Evolutionary conservation across 805 yeast genomes (phyloP).

Genomic region (Jamesozyma piceae): DNA sequence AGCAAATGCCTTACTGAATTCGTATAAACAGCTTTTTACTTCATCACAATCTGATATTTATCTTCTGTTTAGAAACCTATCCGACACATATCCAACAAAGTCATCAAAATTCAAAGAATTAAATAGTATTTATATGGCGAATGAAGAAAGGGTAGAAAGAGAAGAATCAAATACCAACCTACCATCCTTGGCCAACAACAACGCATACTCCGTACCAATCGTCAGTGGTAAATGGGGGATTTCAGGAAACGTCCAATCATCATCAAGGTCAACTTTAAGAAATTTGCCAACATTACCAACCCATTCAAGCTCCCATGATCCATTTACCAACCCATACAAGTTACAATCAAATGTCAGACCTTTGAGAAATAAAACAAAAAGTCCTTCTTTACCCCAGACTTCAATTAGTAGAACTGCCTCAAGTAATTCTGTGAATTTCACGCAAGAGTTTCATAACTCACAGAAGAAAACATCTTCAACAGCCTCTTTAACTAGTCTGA

Average conservation of each 20-base stretch:
- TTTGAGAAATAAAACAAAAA: neutral
- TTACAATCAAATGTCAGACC: slow-evolving; percentile 1
- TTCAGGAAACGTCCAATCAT: slow-evolving; percentile 3
- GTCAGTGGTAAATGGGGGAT: slow-evolving; percentile 28
- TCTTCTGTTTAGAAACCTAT: slow-evolving; percentile 49
- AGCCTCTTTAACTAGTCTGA: neutral
- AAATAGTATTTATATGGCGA: slow-evolving; percentile 22
- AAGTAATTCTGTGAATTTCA: slow-evolving; percentile 17
- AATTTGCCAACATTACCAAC: slow-evolving; percentile 30
- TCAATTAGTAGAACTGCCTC: slow-evolving; percentile 5
- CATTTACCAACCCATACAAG: slow-evolving; percentile 12
- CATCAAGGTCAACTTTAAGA: slow-evolving; percentile 9
- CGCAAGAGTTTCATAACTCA: slow-evolving; percentile 27
- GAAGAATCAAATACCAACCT: slow-evolving; percentile 10
- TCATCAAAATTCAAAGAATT: slow-evolving; percentile 38
- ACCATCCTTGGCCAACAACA: slow-evolving; percentile 20
- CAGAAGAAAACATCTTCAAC: slow-evolving; percentile 16
- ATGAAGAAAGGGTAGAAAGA: slow-evolving; percentile 18
- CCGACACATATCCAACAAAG: slow-evolving; percentile 44
- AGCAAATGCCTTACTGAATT: slow-evolving; percentile 39
- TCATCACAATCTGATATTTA: slow-evolving; percentile 40
- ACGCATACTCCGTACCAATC: slow-evolving; percentile 9
- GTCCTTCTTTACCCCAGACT: slow-evolving; percentile 3
- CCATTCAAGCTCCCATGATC: slow-evolving; percentile 14
- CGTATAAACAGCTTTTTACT: slow-evolving; percentile 43